Conservation (phyloP, 2,329 filamentous ascomycete genomes). For the Hirsutella rhossiliensis region DNA sequence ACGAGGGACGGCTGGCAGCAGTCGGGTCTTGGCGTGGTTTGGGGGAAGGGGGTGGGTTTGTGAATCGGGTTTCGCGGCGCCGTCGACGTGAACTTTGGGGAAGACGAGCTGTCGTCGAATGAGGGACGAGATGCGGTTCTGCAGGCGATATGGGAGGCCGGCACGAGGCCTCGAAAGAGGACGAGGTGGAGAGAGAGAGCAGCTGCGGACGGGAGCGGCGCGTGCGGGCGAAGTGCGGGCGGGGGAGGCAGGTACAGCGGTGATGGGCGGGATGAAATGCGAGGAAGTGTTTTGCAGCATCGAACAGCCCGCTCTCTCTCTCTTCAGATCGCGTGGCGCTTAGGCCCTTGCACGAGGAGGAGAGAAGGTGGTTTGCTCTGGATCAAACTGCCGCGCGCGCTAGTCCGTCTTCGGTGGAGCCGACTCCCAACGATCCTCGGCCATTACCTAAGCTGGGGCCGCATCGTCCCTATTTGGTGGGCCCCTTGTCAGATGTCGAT, state of each 20-base stretch:
- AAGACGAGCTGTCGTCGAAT: neutral
- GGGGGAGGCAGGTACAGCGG: neutral
- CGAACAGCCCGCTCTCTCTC: too few relatives aligned
- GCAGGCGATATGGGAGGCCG: neutral
- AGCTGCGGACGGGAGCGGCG: too few relatives aligned
- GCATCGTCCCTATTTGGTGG: neutral
- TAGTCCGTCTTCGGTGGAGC: slow-evolving; percentile 5
- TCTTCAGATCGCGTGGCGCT: slow-evolving; percentile 9
- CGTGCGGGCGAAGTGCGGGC: neutral
- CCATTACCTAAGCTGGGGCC: neutral
- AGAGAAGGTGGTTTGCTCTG: slow-evolving; percentile 1
- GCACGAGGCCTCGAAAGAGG: neutral
- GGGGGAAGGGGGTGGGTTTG: neutral
- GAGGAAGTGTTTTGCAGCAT: neutral
- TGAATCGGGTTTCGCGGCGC: neutral
- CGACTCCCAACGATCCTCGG: neutral
- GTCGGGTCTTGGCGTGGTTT: neutral
- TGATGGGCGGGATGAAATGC: neutral
- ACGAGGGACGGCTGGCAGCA: neutral
- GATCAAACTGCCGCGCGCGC: slow-evolving; percentile 6
- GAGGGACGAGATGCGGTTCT: neutral
- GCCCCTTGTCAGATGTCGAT: neutral
- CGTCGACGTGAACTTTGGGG: neutral
- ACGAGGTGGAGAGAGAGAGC: neutral
- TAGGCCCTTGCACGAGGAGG: slow-evolving; percentile 2